Percentiles rank a stretch among this genome's conserved stretches.
Evolutionary conservation across 2,329 filamentous ascomycete genomes (phyloP).

Genomic region (Pseudogymnoascus sp.): DNA sequence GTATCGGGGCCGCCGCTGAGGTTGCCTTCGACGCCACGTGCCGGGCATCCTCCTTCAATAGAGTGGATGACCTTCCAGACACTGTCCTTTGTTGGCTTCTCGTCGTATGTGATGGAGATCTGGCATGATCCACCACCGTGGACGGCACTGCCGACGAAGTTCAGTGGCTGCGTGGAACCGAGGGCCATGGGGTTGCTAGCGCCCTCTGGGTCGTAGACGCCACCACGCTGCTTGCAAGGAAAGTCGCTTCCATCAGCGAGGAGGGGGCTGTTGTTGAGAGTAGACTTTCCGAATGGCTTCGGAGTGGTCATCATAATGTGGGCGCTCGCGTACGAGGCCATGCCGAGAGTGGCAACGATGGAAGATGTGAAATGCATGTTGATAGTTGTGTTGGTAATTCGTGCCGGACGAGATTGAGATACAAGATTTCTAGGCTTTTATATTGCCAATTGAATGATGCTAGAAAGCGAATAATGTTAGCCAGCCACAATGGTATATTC

Average conservation of each 20-base stretch:
- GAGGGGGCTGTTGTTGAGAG: constrained; percentile 59
- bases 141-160: constrained; percentile 62
- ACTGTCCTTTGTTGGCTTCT: constrained; percentile 53
- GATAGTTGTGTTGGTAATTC: constrained; percentile 11
- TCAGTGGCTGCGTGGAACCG: constrained; percentile 53
- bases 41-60: constrained; percentile 77
- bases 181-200: constrained; percentile 53
- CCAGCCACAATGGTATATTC: neutral
- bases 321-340: constrained; percentile 54
- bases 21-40: constrained; percentile 49
- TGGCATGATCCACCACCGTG: constrained; percentile 95
- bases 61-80: constrained; percentile 87
- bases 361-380: constrained; percentile 44
- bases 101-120: constrained; percentile 74
- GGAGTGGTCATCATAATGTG: constrained; percentile 72
- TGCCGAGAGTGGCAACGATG: constrained; percentile 43
- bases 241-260: constrained; percentile 54
- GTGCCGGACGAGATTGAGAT: constrained; percentile 7
- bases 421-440: constrained; percentile 8
- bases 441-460: constrained; percentile 3
- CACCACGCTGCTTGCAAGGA: constrained; percentile 66
- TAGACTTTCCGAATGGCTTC: constrained; percentile 46
- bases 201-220: constrained; percentile 38
- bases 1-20: constrained; percentile 39
- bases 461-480: neutral